Evolutionary conservation across 257 asterid genomes (phyloP).

Genomic region (Apocynum venetum): DNA sequence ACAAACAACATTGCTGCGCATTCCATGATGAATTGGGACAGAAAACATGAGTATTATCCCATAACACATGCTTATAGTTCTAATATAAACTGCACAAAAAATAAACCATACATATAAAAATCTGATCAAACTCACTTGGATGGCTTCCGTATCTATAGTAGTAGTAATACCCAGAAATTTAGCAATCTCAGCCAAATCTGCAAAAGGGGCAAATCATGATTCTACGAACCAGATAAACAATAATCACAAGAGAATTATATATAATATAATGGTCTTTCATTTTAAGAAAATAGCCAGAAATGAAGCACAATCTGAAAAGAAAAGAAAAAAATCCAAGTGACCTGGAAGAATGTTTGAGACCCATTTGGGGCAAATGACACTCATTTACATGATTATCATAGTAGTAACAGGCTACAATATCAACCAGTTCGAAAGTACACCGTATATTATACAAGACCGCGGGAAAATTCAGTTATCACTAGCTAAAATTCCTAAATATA

Average conservation of each 20-base stretch:
- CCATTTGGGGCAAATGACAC: not conserved
- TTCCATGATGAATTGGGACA: not conserved
- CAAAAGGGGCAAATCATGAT: constrained; percentile 13
- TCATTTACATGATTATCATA: not conserved
- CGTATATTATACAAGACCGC: not conserved
- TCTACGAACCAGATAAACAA: not conserved
- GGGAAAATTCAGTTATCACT: not conserved
- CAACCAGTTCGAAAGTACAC: not conserved
- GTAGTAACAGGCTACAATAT: not conserved
- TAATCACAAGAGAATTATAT: not conserved
- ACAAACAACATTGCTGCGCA: not conserved
- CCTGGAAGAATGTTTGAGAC: not conserved
- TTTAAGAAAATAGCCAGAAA: not conserved
- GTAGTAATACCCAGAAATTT: constrained; percentile 92
- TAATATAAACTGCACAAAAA: not conserved
- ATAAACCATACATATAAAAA: not conserved
- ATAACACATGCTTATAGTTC: not conserved
- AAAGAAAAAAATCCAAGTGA: not conserved
- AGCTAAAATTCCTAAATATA: not conserved
- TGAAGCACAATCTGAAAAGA: not conserved
- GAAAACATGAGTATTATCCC: not conserved
- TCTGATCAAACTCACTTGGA: constrained; percentile 63
- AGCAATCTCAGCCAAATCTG: constrained; percentile 98
- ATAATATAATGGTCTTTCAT: not conserved
- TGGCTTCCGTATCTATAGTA: constrained; percentile 81